Percentiles rank a stretch among this genome's conserved stretches.
phyloP scores from a whole-genome alignment of 345 rosid species.

The Gossypium longicalyx region DNA sequence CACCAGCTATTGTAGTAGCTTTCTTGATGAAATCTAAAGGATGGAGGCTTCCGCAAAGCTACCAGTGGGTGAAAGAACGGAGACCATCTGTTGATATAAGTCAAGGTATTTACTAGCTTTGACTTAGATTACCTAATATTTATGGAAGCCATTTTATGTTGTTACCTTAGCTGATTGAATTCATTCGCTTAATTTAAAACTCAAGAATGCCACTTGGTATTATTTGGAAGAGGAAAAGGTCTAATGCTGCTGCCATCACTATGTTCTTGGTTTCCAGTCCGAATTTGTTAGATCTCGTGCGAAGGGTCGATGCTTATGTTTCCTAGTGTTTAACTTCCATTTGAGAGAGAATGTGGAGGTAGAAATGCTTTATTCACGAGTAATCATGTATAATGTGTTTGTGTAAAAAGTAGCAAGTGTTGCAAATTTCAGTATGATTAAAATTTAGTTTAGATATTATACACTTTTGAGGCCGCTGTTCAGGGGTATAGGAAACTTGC shows the following conservation, averaged over 20 bases:
- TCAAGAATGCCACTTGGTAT: neutral
- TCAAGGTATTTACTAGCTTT: constrained; percentile 39
- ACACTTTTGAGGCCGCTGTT: too few species aligned
- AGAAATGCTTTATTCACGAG: neutral
- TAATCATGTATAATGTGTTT: neutral
- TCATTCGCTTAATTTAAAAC: neutral
- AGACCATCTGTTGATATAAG: constrained; percentile 63
- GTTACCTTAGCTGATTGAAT: neutral
- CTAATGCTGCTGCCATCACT: neutral
- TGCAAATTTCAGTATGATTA: neutral
- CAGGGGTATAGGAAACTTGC: too few species aligned
- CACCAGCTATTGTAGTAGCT: constrained; percentile 86
- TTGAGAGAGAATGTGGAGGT: neutral
- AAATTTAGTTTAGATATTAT: too few species aligned
- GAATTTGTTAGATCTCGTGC: neutral
- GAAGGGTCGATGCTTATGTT: neutral
- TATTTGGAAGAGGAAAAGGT: neutral
- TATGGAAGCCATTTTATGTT: neutral
- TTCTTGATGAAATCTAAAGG: constrained; percentile 88
- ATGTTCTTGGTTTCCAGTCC: neutral
- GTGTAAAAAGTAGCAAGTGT: too few species aligned
- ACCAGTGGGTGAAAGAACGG: constrained; percentile 87
- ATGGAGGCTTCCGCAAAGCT: constrained; percentile 82
- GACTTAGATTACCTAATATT: neutral
- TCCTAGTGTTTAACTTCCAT: neutral